Evolutionary conservation across 768 basidiomycete species (phyloP), one percentile per base, ranked within the genome.

Genomic region (Neoboletus brunneissimus): DNA sequence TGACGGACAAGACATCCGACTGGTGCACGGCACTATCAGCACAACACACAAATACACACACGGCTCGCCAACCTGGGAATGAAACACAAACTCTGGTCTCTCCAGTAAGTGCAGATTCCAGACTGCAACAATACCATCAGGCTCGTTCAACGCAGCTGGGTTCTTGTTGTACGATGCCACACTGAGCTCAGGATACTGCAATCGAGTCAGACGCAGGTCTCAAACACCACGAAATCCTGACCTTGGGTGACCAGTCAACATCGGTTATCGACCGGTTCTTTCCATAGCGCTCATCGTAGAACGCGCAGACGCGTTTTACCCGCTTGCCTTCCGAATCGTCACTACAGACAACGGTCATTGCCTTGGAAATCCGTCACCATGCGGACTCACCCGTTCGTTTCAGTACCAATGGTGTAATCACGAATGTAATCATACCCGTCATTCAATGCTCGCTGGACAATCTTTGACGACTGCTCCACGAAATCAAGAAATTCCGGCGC

Each of bases 141-240:
- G 96, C 68, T 98, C 97, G 63, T 97, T 95, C 45, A 94, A 72
- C 0, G 94, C 91, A 5, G 89, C 86, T 7, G 93, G 87, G 64
- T 98, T 98, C 78, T 97, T 98, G 78, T 98, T 99, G 69, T 99
- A 99, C 4, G 97, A 90, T 0, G 97, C 94, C 20, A 91, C 91
- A 56, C 88, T 91, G 25, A 99, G 82, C 73, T 99, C 97, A 8
- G 94, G 96, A 66, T 92, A 98, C 96, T 98, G 50, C 8, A 18
- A 57, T 40, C 38, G 5, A 22, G 50, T 55, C 48, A 58, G 51
- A 45, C n/a, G 11, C 32, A 5, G 32, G 2, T 37, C 25, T 35
- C 22, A 13, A 37, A 18, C 2, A 38, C 27, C n/a, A 55, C 27
- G 18, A 44, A 25, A 46, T 22, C 54, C 74, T 51, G 59, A 92